phyloP scores from a whole-genome alignment of 495 filamentous ascomycete genomes.

The Penicillium canariense region DNA sequence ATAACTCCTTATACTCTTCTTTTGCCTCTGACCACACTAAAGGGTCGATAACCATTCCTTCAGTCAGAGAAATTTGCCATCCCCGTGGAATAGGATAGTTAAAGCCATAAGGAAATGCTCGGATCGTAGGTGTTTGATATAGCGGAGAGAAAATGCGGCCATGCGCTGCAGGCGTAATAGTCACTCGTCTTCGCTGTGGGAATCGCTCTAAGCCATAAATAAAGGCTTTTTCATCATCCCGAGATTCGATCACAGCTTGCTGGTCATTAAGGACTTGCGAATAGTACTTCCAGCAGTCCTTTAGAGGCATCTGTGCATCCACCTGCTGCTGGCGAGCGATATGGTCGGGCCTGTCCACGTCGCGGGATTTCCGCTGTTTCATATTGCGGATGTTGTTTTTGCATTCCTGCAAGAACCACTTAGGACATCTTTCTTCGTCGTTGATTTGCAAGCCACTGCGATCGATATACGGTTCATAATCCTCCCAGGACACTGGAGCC shows the following conservation, averaged over 20 bases:
- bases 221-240: background rate
- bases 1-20: slow-evolving; percentile 17
- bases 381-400: slow-evolving; percentile 6
- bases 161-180: slow-evolving; percentile 3
- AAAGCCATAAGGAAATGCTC: slow-evolving; percentile 27
- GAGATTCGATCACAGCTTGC: slow-evolving; percentile 16
- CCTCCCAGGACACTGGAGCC: slow-evolving; percentile 2
- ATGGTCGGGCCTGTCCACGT: slow-evolving; percentile 13
- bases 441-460: background rate
- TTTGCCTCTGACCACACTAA: slow-evolving; percentile 10
- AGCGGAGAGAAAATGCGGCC: slow-evolving; percentile 17
- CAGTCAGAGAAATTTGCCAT: slow-evolving; percentile 22
- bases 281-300: slow-evolving; percentile 23
- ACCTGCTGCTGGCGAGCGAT: slow-evolving; percentile 8
- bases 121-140: slow-evolving; percentile 34
- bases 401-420: slow-evolving; percentile 13
- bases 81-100: slow-evolving; percentile 30
- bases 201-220: background rate
- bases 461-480: slow-evolving; percentile 3
- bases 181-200: background rate
- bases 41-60: slow-evolving; percentile 1
- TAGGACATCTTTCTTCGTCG: slow-evolving; percentile 10
- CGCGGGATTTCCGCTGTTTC: background rate
- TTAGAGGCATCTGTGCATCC: slow-evolving; percentile 10
- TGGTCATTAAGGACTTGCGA: slow-evolving; percentile 20